These are phyloP conservation scores for Euphorbia celastroides DNA, from an alignment of 441 rosid genomes.

Conservation along the genomic window DNA sequence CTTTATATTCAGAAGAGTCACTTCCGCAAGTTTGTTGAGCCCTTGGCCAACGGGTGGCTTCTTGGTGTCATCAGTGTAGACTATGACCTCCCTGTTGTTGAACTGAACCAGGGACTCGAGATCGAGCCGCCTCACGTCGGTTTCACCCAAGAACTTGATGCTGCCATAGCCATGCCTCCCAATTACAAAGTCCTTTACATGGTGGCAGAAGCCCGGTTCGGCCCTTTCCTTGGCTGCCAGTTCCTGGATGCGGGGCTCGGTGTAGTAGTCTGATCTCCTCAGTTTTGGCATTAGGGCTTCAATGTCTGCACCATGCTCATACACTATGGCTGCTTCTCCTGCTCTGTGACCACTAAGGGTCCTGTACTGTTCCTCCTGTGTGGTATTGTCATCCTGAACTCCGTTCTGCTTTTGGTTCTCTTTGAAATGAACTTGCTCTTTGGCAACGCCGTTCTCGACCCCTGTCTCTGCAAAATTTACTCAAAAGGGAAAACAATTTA, in stretches of 20 bases:
- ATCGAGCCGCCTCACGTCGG: constrained; percentile 80
- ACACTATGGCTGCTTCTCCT: constrained; percentile 84
- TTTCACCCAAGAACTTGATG: constrained; percentile 81
- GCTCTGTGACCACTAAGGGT: constrained; percentile 69
- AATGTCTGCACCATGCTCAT: constrained; percentile 86
- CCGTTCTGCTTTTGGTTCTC: constrained; percentile 47
- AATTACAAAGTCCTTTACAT: constrained; percentile 71
- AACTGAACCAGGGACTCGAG: constrained; percentile 77
- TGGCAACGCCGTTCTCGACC: constrained; percentile 35
- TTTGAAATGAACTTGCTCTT: constrained; percentile 40
- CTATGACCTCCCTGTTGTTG: constrained; percentile 83
- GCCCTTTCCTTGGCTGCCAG: constrained; percentile 89
- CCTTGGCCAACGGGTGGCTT: constrained; percentile 95
- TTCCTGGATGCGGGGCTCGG: constrained; percentile 87
- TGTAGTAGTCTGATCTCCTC: constrained; percentile 67
- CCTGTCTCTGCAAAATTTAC: constrained; percentile 36
- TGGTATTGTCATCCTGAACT: constrained; percentile 39
- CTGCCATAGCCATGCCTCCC: constrained; percentile 88
- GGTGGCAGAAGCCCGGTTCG: constrained; percentile 66
- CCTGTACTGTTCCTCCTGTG: constrained; percentile 49
- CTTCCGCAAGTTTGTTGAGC: constrained; percentile 88
- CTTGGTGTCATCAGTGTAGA: constrained; percentile 84
- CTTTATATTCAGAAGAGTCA: constrained; percentile 84
- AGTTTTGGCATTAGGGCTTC: constrained; percentile 89
- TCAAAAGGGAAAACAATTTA: too few species aligned